These are phyloP conservation scores for Apiospora arundinis DNA, from an alignment of 2,329 filamentous ascomycete genomes.

Conservation along the genomic window DNA sequence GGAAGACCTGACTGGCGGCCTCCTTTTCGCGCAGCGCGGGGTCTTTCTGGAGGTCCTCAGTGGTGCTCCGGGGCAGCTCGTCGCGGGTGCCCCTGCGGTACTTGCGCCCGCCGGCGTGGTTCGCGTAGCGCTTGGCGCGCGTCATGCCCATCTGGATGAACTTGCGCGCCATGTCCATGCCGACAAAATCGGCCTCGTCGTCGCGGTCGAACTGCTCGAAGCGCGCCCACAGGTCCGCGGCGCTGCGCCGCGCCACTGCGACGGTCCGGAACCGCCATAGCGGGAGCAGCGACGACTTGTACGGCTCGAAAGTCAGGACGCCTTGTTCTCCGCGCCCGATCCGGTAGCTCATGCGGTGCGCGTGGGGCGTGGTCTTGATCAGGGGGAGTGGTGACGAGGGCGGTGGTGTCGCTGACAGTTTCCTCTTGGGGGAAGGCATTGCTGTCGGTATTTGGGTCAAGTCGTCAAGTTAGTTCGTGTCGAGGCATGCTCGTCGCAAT, in stretches of 20 bases:
- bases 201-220: conserved; percentile 52
- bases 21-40: conserved; percentile 49
- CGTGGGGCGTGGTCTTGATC: conserved; percentile 23
- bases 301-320: conserved; percentile 68
- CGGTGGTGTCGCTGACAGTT: neutral
- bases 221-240: conserved; percentile 51
- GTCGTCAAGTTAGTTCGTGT: neutral
- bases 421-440: neutral
- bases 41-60: conserved; percentile 47
- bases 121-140: conserved; percentile 63
- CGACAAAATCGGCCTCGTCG: conserved; percentile 11
- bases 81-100: conserved; percentile 52
- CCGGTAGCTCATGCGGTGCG: conserved; percentile 26
- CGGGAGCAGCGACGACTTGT: conserved; percentile 65
- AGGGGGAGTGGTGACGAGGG: conserved; percentile 1
- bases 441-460: neutral
- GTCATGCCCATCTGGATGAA: conserved; percentile 71
- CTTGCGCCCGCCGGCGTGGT: conserved; percentile 61
- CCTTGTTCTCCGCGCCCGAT: conserved; percentile 66
- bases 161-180: conserved; percentile 32
- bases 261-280: conserved; percentile 65
- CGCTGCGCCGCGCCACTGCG: conserved; percentile 56
- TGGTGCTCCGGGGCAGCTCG: conserved; percentile 40
- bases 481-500: neutral
- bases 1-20: conserved; percentile 55